phyloP scores from a whole-genome alignment of 78 protist species.

The Diacronema lutheri region DNA sequence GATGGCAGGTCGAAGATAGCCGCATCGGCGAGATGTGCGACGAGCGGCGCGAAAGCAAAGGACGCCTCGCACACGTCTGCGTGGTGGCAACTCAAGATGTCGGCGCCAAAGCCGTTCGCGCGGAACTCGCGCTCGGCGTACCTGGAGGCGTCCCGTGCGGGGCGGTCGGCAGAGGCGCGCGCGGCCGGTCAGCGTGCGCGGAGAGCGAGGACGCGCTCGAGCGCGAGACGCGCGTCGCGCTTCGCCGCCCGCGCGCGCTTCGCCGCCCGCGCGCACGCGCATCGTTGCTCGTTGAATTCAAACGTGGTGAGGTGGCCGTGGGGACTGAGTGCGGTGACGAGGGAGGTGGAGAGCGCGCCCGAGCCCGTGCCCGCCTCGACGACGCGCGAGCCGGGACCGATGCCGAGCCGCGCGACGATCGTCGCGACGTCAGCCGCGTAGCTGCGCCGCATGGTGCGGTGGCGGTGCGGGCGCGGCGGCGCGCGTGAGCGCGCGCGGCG shows the following conservation, averaged over 20 bases:
- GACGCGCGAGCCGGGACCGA: constrained; percentile 70
- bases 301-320: constrained; percentile 74
- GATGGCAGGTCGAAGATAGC: constrained; percentile 84
- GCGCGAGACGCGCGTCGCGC: too few species aligned
- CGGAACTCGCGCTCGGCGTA: constrained; percentile 45
- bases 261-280: too few species aligned
- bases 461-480: too few species aligned
- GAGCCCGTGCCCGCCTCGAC: constrained; percentile 88
- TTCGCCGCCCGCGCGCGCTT: too few species aligned
- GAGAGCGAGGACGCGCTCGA: too few species aligned
- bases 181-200: too few species aligned
- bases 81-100: constrained; percentile 1
- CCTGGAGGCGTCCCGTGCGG: too few species aligned
- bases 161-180: too few species aligned
- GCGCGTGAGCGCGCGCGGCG: too few species aligned
- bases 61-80: constrained; percentile 56
- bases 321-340: constrained; percentile 70
- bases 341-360: constrained; percentile 72
- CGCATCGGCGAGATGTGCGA: constrained; percentile 48
- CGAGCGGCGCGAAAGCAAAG: constrained; percentile 22
- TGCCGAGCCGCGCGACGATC: constrained; percentile 45
- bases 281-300: constrained; percentile 73
- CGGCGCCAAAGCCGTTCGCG: constrained; percentile 1
- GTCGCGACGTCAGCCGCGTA: constrained; percentile 73
- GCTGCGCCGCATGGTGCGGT: too few species aligned